Base-by-base conservation (phyloP, 2,329 filamentous ascomycete species). In the Biscogniauxia marginata region DNA sequence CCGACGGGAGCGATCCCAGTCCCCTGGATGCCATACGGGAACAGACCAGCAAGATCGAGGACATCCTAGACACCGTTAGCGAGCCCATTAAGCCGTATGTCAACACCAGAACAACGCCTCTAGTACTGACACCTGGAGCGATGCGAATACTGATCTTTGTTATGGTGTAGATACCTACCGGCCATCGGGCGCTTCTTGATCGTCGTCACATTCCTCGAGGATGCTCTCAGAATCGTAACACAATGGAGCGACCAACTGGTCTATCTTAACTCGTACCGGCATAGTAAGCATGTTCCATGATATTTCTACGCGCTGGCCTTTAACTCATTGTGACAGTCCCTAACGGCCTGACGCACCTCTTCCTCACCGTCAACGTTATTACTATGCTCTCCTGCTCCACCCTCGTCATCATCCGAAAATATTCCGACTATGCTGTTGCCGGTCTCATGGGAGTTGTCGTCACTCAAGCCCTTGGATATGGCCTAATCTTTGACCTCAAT, bases 11-110 rank as follows among this genome's bases (percentile, higher is more conserved):
- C 71, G 87, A 92, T 67, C 84, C 88, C 49, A 91, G 85, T 74
- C 86, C 89, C 56, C 84, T 99, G 66, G 95, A 97, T 74, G 84
- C 91, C 68, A 91, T 99, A 71, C 84, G 95, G 63, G 86, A 92
- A 74, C 93, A 98, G 76, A 99, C 95, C 51, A 96, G 90, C 87
- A 98, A 97, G 83, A 93, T 99, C 65, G 95, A 99, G 79, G 95
- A 99, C 73, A 78, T 90, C 72, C 77, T 99, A 71, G 95, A 98
- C 75, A 90, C 85, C 23, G 65, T 92, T 70, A 89, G 91, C 69
- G 93, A 96, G 71, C 95, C 95, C 49, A 77, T 98, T 65, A 98
- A 96, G 83, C 95, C 95, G 89, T 99, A 84, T 74, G 90, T 86
- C 57, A 58, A 56, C 52, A 60, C 55, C 25, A 39, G 16, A 34